Percentiles rank a stretch among this genome's conserved stretches.
Evolutionary conservation across 768 basidiomycete species (phyloP).

Genomic region (Leucosporidium scottii): DNA sequence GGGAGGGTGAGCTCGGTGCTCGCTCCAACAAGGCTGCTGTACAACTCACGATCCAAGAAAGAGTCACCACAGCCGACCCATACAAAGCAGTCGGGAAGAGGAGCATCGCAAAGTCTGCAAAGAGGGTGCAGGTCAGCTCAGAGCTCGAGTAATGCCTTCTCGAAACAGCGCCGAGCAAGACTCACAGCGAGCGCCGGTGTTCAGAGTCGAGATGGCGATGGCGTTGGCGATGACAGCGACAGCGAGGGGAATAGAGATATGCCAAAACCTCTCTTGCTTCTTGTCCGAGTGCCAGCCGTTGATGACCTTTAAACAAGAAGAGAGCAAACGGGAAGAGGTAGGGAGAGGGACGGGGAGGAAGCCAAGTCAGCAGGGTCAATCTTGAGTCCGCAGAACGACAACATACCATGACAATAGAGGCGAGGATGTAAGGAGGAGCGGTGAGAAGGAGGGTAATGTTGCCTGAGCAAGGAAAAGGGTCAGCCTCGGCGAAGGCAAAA

Average conservation of each 20-base stretch:
- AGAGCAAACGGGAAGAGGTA: constrained; percentile 22
- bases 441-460: constrained; percentile 28
- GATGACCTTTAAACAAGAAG: constrained; percentile 7
- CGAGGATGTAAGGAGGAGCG: too few species aligned
- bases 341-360: constrained; percentile 26
- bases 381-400: too few species aligned
- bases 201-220: constrained; percentile 60
- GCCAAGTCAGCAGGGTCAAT: too few species aligned
- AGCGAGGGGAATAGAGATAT: constrained; percentile 54
- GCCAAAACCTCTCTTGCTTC: constrained; percentile 61
- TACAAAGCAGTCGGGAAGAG: constrained; percentile 47
- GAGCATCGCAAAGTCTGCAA: constrained; percentile 43
- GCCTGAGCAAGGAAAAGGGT: background rate
- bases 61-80: constrained; percentile 50
- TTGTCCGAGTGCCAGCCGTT: constrained; percentile 56
- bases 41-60: constrained; percentile 47
- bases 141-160: too few species aligned
- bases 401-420: too few species aligned
- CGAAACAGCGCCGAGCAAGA: too few species aligned
- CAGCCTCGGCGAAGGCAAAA: too few species aligned
- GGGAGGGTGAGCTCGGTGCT: too few species aligned
- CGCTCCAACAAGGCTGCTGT: too few species aligned
- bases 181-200: constrained; percentile 38
- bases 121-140: too few species aligned
- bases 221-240: constrained; percentile 39